Conservation (phyloP, 2,329 filamentous ascomycete genomes). For the Hypoxylon sp. region DNA sequence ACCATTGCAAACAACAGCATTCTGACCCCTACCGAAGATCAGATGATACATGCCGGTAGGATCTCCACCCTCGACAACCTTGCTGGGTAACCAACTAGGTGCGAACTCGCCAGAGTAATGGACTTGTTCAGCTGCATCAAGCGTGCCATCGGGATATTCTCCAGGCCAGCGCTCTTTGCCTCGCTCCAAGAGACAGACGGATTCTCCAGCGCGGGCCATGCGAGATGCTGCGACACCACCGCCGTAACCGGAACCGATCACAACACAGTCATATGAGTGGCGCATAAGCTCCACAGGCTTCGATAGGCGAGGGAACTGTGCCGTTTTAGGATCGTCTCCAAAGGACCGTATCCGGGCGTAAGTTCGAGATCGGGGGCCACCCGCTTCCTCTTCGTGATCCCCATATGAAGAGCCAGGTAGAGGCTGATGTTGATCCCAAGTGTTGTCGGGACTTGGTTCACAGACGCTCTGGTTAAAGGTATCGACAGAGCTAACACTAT, state of each 20-base stretch:
- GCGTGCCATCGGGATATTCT: constrained; percentile 69
- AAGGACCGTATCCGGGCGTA: constrained; percentile 53
- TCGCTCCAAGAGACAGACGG: constrained; percentile 75
- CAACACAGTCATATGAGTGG: constrained; percentile 73
- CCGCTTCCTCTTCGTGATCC: constrained; percentile 54
- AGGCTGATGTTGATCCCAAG: constrained; percentile 30
- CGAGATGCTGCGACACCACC: constrained; percentile 75
- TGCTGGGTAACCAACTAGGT: constrained; percentile 59
- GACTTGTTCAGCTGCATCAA: constrained; percentile 65
- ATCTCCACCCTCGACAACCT: constrained; percentile 64
- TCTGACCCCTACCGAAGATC: constrained; percentile 74
- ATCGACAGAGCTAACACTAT: constrained; percentile 40
- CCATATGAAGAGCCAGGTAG: constrained; percentile 45
- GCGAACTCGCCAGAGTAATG: constrained; percentile 70
- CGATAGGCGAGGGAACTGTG: constrained; percentile 67
- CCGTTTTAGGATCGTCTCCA: constrained; percentile 51
- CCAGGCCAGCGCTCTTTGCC: constrained; percentile 77
- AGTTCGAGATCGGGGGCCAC: constrained; percentile 54
- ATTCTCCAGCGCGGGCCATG: constrained; percentile 72
- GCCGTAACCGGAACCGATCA: constrained; percentile 79
- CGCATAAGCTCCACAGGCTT: constrained; percentile 71
- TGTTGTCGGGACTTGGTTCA: constrained; percentile 10
- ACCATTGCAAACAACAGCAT: constrained; percentile 73
- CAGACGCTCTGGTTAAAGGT: constrained; percentile 35
- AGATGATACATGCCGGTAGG: constrained; percentile 75